Evolutionary conservation across 2,329 filamentous ascomycete species (phyloP), one percentile per base, ranked within the genome.

Genomic region (Bisporella sp.): DNA sequence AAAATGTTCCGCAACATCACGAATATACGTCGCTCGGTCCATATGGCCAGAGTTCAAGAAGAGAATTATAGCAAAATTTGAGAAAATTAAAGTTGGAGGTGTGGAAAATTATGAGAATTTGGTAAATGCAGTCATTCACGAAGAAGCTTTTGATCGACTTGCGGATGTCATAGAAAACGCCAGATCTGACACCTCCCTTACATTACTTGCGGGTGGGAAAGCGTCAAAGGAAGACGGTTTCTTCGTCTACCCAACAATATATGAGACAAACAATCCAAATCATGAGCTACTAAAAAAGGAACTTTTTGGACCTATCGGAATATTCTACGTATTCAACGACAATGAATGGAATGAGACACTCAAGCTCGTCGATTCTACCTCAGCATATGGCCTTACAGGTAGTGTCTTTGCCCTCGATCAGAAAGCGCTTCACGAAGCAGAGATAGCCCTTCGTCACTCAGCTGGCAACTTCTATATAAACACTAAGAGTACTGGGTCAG

Each of bases 401-500:
- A 78, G 85, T 52, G 74, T 92, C 49, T 92, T 92, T 66, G 85
- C 87, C 7, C 69, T 75, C 50, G 85, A 90, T 67, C 74, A 87
- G 40, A 69, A 75, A 44, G 83, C 77, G 11, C 71, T 90, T 52
- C 77, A 82, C 29, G 75, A 75, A 50, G 87, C 86, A 0, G 86
- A 90, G 67, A 79, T 89, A 59, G 77, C 75, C 54, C 74, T 92
- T 48, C 75, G 85, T 57, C 82, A 90, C 64, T 73, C 84, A 0
- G 87, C 87, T 0, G 87, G 87, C 41, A 92, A 92, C 73, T 91
- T 91, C 67, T 92, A 92, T 71, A 76, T 92, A 70, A 92, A 91
- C 72, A 87, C 84, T 73, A 91, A 91, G 78, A 84, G 80, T 67
- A 87, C 84, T 1, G 84, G 83, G 39, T 83, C 84, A 12, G 82